Base-by-base conservation (phyloP, 441 rosid genomes). In the Geranium incanum region DNA sequence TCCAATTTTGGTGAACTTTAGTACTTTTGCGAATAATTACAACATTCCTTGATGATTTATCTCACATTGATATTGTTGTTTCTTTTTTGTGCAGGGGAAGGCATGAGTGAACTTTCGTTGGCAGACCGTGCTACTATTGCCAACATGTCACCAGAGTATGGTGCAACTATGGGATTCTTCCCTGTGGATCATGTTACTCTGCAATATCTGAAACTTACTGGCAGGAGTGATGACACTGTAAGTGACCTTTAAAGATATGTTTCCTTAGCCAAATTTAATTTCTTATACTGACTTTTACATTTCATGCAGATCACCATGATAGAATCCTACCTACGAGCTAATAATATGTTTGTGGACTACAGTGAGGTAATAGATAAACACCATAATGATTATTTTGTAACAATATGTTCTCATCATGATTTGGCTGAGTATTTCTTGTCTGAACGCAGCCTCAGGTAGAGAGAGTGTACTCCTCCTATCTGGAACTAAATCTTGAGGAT, bases 141-240 rank as follows among this genome's bases (percentile, higher is more conserved):
- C 57, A 93, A 93, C 80, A 93, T 90, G 98, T 93, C 97, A 78
- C 98, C 97, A 1, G 98, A 93, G 79, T 93, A 93, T 67, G 95
- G 98, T 80, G 97, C 98, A 75, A 90, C 97, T 70, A 93, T 93
- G 98, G 98, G 97, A 63, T 93, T 93, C 85, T 93, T 93, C 77
- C 98, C 98, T 33, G 97, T 93, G 76, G 97, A 93, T 80, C 90
- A 88, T 80, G 91, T 90, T 69, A 90, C 98, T 19, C 78, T 93
- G 76, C 92, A 89, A 50, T 93, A 93, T 81, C 86, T 93, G 71
- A 86, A 75, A 81, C 74, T 93, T 78, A 93, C 95, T 13, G 95
- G 98, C 73, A 87, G 97, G 83, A 90, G 88, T 75, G 91, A 82
- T 69, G 93, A 93, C 70, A 89, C 88, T 66, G 97, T 90, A 77